Evolutionary conservation across 176 grass and related monocot species (phyloP).

Genomic region (Puya raimondii): DNA sequence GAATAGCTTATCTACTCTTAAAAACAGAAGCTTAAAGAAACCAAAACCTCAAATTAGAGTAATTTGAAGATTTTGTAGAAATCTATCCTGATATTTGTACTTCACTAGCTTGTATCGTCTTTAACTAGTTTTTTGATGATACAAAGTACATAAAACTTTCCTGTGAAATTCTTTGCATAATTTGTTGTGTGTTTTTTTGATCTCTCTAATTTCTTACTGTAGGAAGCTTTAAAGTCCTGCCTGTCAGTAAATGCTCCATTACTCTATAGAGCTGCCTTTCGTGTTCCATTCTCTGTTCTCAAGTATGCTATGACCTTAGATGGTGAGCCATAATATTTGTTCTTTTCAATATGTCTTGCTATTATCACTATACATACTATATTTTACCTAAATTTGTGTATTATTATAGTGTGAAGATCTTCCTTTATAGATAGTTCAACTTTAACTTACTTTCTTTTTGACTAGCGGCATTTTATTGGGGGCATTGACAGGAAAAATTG

Average conservation of each 20-base stretch:
- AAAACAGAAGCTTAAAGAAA: too few species aligned
- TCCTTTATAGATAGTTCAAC: not conserved
- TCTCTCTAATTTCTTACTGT: conserved; percentile 26
- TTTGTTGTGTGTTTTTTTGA: not conserved
- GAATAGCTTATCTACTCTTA: too few species aligned
- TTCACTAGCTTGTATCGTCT: too few species aligned
- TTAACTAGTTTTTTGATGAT: not conserved
- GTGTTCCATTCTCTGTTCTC: conserved; percentile 74
- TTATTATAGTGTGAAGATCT: too few species aligned
- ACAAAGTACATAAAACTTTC: not conserved
- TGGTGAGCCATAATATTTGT: conserved; percentile 42
- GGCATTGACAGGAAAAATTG: conserved; percentile 77
- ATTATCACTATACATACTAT: not conserved
- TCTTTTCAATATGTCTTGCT: not conserved
- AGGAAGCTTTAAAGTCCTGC: conserved; percentile 86
- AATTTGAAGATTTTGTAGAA: too few species aligned
- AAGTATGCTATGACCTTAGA: conserved; percentile 99
- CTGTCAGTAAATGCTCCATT: conserved; percentile 89
- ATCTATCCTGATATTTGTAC: too few species aligned
- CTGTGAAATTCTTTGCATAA: not conserved
- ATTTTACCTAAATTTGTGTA: too few species aligned
- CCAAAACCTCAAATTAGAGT: too few species aligned
- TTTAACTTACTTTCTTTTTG: not conserved
- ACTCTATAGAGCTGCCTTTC: conserved; percentile 78
- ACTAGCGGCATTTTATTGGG: not conserved